phyloP scores from a whole-genome alignment of 345 rosid species.

The Camelina hispida region DNA sequence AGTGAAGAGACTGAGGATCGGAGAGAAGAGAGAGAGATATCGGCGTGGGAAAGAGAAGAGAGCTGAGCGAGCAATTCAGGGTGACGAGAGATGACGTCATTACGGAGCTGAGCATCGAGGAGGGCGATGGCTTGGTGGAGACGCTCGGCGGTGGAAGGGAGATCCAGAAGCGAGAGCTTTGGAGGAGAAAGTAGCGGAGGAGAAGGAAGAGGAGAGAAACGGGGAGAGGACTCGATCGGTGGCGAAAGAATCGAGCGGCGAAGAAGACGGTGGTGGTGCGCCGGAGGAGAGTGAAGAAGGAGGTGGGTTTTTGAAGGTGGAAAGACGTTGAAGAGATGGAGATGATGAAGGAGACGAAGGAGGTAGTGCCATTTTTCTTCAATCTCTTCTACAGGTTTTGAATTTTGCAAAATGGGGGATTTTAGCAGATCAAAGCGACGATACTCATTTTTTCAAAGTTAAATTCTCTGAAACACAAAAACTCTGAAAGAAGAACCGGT shows the following conservation, averaged over 20 bases:
- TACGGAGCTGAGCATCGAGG: slow-evolving; percentile 90
- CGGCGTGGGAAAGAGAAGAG: slow-evolving; percentile 86
- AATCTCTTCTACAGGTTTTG: slow-evolving; percentile 6
- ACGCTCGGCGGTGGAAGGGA: slow-evolving; percentile 94
- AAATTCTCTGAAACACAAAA: background rate
- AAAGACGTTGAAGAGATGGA: slow-evolving; percentile 73
- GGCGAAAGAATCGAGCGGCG: slow-evolving; percentile 76
- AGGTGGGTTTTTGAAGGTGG: slow-evolving; percentile 62
- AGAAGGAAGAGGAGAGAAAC: slow-evolving; percentile 87
- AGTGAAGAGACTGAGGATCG: slow-evolving; percentile 88
- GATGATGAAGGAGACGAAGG: slow-evolving; percentile 49
- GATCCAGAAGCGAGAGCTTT: slow-evolving; percentile 98
- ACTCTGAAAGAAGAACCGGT: too few species aligned
- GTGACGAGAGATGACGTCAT: slow-evolving; percentile 90
- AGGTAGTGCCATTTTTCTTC: slow-evolving; percentile 55
- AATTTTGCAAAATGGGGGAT: background rate
- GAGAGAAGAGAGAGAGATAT: slow-evolving; percentile 79
- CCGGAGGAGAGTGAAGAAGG: slow-evolving; percentile 50
- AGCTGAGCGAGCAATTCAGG: slow-evolving; percentile 82
- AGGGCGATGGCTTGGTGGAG: slow-evolving; percentile 94
- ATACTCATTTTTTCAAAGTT: background rate
- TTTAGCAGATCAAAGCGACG: background rate
- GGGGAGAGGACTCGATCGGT: slow-evolving; percentile 75
- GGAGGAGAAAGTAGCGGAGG: slow-evolving; percentile 88
- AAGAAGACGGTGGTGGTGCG: slow-evolving; percentile 30